Evolutionary conservation across 352 stramenopile genomes (phyloP), one percentile per base, ranked within the genome.

Genomic region (Albugo laibachii): DNA sequence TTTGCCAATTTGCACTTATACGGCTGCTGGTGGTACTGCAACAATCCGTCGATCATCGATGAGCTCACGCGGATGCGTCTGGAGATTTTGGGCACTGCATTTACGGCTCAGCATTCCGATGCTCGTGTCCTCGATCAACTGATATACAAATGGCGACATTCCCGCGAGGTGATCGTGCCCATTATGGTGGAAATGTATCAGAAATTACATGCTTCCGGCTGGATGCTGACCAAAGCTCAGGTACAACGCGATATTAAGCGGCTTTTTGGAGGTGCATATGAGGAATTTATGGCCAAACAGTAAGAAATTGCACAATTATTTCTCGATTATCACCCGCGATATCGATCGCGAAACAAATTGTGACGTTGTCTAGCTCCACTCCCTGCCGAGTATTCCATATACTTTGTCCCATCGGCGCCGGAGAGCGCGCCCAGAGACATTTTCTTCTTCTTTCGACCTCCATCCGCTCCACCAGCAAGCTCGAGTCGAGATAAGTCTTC

Each of bases 111-210:
- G 63, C 91, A 97, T 61, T 92, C 68, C 52, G 87, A 97, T 62
- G 78, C 78, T n/a, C 62, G 87, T 12, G 91, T 97, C 35, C 59
- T 96, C 24, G 87, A 97, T 58, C 87, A 96, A 59, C 63, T 97
- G 10, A 60, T 96, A 24, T 97, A 97, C 75, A 97, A 97, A 67
- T 97, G 87, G 86, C 65, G 63, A 38, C 91, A 97, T 71, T 96
- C 83, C 47, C 63, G 88, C 40, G 65, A 76, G 18, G 61, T 95
- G 13, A 91, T 97, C 48, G 80, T 69, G 8, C 59, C 83, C 18
- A 84, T 95, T 19, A 52, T 97, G 12, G 61, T 70, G 21, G 63
- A 85, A 39, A 85, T 96, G 71, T 95, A 94, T 60, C 55, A 65
- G 15, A 93, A 95, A 49, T 52, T 93, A 48, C 56, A 69, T 15